These are phyloP conservation scores for Athelia psychrophila DNA, from an alignment of 1,284 basidiomycete species.

Conservation along the genomic window DNA sequence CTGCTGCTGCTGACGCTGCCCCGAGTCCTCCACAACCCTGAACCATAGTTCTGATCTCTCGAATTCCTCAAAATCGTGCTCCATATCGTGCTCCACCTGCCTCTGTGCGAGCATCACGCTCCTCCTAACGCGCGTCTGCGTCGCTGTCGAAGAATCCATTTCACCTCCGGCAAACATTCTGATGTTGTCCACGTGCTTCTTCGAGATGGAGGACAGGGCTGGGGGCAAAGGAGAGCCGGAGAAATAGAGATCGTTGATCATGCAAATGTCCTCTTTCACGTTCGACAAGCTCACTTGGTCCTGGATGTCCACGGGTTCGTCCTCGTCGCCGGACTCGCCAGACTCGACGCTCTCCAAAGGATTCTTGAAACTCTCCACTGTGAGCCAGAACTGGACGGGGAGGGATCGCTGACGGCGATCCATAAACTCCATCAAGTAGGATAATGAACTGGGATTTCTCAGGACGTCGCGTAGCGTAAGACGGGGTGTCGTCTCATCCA, in stretches of 20 bases:
- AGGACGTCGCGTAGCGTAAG: conserved; percentile 74
- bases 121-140: conserved; percentile 64
- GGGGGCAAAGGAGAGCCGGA: conserved; percentile 55
- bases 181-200: conserved; percentile 68
- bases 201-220: conserved; percentile 62
- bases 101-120: conserved; percentile 83
- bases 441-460: conserved; percentile 83
- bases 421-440: conserved; percentile 98
- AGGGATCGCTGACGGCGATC: conserved; percentile 83
- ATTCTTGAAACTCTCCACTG: conserved; percentile 96
- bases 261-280: conserved; percentile 80
- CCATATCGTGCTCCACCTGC: conserved; percentile 87
- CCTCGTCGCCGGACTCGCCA: conserved; percentile 63
- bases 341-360: conserved; percentile 86
- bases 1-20: conserved; percentile 13
- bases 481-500: conserved; percentile 23
- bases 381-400: conserved; percentile 95
- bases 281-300: conserved; percentile 58
- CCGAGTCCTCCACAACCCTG: conserved; percentile 73
- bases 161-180: conserved; percentile 61
- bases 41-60: conserved; percentile 87
- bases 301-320: conserved; percentile 51
- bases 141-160: conserved; percentile 38
- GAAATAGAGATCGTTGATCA: conserved; percentile 88
- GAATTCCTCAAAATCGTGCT: conserved; percentile 89